Evolutionary conservation across 192 early-diverging fungal species (phyloP).

Genomic region (Spizellomyces sp.): DNA sequence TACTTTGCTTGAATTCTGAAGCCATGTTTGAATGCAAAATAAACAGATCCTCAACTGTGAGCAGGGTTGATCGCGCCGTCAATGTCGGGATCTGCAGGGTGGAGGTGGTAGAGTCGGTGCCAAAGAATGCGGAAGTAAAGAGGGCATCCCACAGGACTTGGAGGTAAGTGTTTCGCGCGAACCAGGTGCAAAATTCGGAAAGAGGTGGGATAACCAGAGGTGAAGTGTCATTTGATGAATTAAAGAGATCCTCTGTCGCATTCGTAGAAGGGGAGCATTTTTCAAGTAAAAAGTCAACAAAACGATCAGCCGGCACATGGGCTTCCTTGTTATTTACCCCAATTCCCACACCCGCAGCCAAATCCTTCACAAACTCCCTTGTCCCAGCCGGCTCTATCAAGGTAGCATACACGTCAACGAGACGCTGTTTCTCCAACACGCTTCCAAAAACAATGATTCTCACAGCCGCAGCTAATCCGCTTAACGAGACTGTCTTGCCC

Average conservation of each 20-base stretch:
- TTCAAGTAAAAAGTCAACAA: background rate
- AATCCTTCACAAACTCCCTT: background rate
- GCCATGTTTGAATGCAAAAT: slow-evolving; percentile 7
- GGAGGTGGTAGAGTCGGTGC: too few relatives aligned
- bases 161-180: too few relatives aligned
- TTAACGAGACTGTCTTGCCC: background rate
- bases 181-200: too few relatives aligned
- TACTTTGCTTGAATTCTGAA: slow-evolving; percentile 2
- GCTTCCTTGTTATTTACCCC: background rate
- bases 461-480: slow-evolving; percentile 3
- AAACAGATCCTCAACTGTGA: slow-evolving; percentile 8
- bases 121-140: too few relatives aligned
- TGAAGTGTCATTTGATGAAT: background rate
- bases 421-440: slow-evolving; percentile 2
- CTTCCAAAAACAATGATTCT: background rate
- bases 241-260: background rate
- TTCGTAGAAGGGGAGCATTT: background rate
- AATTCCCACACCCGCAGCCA: slow-evolving; percentile 4
- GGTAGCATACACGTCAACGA: slow-evolving; percentile 5
- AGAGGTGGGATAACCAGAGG: too few relatives aligned
- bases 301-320: background rate
- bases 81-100: too few relatives aligned
- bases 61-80: slow-evolving; percentile 1
- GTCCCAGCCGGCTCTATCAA: background rate
- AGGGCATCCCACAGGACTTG: too few relatives aligned